phyloP scores from a whole-genome alignment of 345 rosid species.

The Citrus unshiu region DNA sequence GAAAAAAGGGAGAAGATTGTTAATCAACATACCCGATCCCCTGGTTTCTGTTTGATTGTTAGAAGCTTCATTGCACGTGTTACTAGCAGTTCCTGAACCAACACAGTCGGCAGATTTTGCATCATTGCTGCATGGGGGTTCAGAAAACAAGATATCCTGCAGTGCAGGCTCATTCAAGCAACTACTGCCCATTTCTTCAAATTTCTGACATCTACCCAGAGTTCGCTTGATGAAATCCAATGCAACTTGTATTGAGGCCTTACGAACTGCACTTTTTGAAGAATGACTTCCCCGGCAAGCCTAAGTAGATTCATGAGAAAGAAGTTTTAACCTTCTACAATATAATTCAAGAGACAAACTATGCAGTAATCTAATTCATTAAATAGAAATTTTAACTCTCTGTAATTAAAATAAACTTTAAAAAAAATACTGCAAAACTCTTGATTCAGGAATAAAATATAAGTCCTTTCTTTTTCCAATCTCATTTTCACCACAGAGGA shows the following conservation, averaged over 20 bases:
- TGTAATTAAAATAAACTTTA: too few relatives aligned
- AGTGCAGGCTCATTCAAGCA: conserved; percentile 74
- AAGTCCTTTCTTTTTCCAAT: background rate
- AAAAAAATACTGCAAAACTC: background rate
- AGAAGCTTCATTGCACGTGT: conserved; percentile 67
- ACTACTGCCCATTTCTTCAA: conserved; percentile 75
- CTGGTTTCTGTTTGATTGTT: conserved; percentile 70
- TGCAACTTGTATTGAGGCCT: conserved; percentile 76
- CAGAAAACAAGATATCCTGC: conserved; percentile 66
- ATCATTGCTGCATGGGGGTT: conserved; percentile 56
- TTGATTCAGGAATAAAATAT: background rate
- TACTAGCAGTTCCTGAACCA: conserved; percentile 97
- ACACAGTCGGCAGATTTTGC: conserved; percentile 83
- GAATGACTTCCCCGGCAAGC: conserved; percentile 69
- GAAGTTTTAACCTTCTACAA: background rate
- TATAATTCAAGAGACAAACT: background rate
- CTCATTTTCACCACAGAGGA: background rate
- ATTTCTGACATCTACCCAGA: conserved; percentile 63
- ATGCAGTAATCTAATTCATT: background rate
- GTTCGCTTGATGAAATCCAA: conserved; percentile 69
- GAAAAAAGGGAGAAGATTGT: background rate
- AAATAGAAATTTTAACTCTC: background rate
- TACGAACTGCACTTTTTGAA: conserved; percentile 55
- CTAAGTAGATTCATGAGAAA: conserved; percentile 33
- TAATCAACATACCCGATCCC: conserved; percentile 63